Evolutionary conservation across 106 monocot species (phyloP), one percentile per base, ranked within the genome.

Genomic region (Ottelia alismoides): DNA sequence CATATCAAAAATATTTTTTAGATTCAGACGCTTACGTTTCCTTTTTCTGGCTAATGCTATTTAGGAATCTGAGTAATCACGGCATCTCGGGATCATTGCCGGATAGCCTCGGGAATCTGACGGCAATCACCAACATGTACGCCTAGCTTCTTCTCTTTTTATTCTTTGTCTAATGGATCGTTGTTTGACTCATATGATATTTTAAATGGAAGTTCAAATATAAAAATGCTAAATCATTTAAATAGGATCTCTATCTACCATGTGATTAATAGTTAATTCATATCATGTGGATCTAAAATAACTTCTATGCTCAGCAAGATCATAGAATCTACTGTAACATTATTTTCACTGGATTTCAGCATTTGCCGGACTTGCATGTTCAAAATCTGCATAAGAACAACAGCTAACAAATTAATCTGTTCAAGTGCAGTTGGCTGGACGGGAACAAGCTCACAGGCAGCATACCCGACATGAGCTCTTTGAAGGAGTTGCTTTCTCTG

Each of bases 381-480:
- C n/a, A n/a, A n/a, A n/a, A n/a, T n/a, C n/a, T n/a, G n/a, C n/a
- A n/a, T n/a, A n/a, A n/a, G n/a, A n/a, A n/a, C n/a, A n/a, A n/a
- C n/a, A n/a, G n/a, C n/a, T n/a, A n/a, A n/a, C n/a, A n/a, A n/a
- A n/a, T n/a, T n/a, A n/a, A n/a, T n/a, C n/a, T n/a, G n/a, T n/a
- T n/a, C n/a, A n/a, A n/a, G n/a, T 70, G 65, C 55, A 83, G 88
- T 57, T 76, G 43, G 57, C 70, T 88, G 35, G 66, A 73, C 55
- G 73, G 82, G 30, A 88, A 88, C 57, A 73, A 62, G 26, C 55
- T 88, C 56, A 48, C 76, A 11, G 88, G 88, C 47, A 7, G 49
- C 12, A 88, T 88, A 53, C 88, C 88, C 68, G 64, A 88, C 32
- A 60, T 88, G 66, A 52, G 71, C 45, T 53, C 66, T 50, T 29